These are phyloP conservation scores for Furculomyces boomerangus DNA, from an alignment of 371 early-diverging fungal genomes.

Conservation along the genomic window DNA sequence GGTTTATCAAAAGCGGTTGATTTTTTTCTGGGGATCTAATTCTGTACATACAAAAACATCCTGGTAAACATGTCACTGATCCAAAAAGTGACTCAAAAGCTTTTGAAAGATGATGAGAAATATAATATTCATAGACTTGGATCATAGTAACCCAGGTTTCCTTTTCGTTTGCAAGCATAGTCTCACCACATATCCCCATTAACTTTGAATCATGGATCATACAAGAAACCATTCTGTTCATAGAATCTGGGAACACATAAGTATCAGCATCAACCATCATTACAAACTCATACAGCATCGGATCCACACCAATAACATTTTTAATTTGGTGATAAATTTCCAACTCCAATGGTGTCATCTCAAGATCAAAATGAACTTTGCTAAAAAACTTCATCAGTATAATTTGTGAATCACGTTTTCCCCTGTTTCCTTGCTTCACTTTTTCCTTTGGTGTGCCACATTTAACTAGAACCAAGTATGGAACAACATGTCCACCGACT, in stretches of 20 bases:
- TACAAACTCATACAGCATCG: constrained; percentile 80
- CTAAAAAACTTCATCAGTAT: constrained; percentile 96
- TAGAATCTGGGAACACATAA: constrained; percentile 60
- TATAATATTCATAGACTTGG: constrained; percentile 97
- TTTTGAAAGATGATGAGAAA: constrained; percentile 93
- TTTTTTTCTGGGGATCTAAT: constrained; percentile 63
- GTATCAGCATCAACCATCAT: constrained; percentile 97
- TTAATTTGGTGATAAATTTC: constrained; percentile 87
- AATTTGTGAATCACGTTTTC: constrained; percentile 99
- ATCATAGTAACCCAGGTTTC: constrained; percentile 89
- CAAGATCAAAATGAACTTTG: constrained; percentile 82
- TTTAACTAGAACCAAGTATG: constrained; percentile 91
- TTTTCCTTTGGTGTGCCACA: constrained; percentile 64
- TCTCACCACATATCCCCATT: constrained; percentile 87
- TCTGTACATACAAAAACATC: constrained; percentile 92
- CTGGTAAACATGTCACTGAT: constrained; percentile 85
- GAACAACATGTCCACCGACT: constrained; percentile 69
- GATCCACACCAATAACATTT: constrained; percentile 78
- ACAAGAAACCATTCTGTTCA: constrained; percentile 70
- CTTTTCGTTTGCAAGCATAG: constrained; percentile 70
- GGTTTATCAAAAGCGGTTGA: constrained; percentile 75
- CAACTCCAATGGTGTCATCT: constrained; percentile 76
- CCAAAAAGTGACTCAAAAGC: constrained; percentile 98
- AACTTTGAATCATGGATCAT: constrained; percentile 78
- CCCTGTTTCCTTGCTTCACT: constrained; percentile 85